A percentile compares a stretch with the other conserved stretches of the same genome.
These are phyloP conservation scores for Melaleuca alternifolia DNA, from an alignment of 345 rosid species.

Conservation along the genomic window DNA sequence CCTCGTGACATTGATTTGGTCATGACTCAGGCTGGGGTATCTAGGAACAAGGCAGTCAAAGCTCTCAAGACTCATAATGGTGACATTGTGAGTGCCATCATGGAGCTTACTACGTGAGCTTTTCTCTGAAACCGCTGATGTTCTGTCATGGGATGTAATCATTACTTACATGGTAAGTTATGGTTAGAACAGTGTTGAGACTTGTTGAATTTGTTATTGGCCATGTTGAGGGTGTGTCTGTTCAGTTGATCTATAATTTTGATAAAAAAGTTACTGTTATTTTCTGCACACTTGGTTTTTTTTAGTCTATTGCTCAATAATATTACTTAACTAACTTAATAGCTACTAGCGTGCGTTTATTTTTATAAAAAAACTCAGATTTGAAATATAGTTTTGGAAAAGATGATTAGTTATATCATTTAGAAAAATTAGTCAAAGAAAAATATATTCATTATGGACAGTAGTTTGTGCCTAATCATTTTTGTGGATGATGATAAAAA, in stretches of 20 bases:
- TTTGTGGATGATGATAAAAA: too few relatives aligned
- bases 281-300: not conserved
- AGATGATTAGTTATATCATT: not conserved
- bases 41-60: conserved; percentile 64
- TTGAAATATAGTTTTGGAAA: not conserved
- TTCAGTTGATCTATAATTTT: not conserved
- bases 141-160: not conserved
- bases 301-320: not conserved
- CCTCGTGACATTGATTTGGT: conserved; percentile 75
- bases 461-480: too few relatives aligned
- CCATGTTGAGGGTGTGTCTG: not conserved
- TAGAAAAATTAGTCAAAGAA: not conserved
- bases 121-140: not conserved
- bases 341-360: not conserved
- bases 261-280: not conserved
- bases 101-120: conserved; percentile 69
- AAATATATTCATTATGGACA: not conserved
- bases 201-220: not conserved
- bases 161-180: not conserved
- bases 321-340: not conserved
- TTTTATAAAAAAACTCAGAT: not conserved
- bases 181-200: not conserved
- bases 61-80: conserved; percentile 65
- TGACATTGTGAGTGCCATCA: conserved; percentile 89
- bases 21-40: conserved; percentile 79